phyloP scores from a whole-genome alignment of 2,329 filamentous ascomycete species.

The Talaromyces sp. region DNA sequence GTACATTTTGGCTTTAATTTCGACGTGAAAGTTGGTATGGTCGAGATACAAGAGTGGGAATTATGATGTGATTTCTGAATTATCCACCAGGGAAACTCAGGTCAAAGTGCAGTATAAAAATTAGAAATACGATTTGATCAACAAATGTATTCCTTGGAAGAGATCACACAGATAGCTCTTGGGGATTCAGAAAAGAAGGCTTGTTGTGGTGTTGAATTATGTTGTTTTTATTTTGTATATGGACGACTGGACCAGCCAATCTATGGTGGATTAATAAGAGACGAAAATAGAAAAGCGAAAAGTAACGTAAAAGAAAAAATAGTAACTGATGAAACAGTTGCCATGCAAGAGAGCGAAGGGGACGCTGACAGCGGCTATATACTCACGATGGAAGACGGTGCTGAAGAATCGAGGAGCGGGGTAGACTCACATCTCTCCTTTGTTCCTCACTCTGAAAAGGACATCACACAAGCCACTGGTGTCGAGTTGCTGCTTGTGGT shows the following conservation, averaged over 20 bases:
- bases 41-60: conserved; percentile 16
- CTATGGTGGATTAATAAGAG: conserved; percentile 30
- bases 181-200: conserved; percentile 18
- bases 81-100: conserved; percentile 15
- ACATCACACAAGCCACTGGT: conserved; percentile 1
- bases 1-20: conserved; percentile 31
- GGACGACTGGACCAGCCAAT: conserved; percentile 46
- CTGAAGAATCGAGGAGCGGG: conserved; percentile 14
- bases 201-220: conserved; percentile 19
- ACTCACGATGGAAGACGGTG: conserved; percentile 16
- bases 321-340: conserved; percentile 20
- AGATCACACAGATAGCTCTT: conserved; percentile 8
- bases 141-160: conserved; percentile 29
- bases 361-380: conserved; percentile 34
- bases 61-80: conserved; percentile 18
- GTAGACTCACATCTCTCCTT: not conserved
- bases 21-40: not conserved
- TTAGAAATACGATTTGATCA: conserved; percentile 32
- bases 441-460: not conserved
- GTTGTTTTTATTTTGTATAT: conserved; percentile 10
- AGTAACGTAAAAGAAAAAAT: conserved; percentile 22
- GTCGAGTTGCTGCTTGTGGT: conserved; percentile 9
- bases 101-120: conserved; percentile 10
- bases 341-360: conserved; percentile 14
- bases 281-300: conserved; percentile 31